Evolutionary conservation across 257 asterid genomes (phyloP), one percentile per base, ranked within the genome.

Genomic region (Lantana camara): DNA sequence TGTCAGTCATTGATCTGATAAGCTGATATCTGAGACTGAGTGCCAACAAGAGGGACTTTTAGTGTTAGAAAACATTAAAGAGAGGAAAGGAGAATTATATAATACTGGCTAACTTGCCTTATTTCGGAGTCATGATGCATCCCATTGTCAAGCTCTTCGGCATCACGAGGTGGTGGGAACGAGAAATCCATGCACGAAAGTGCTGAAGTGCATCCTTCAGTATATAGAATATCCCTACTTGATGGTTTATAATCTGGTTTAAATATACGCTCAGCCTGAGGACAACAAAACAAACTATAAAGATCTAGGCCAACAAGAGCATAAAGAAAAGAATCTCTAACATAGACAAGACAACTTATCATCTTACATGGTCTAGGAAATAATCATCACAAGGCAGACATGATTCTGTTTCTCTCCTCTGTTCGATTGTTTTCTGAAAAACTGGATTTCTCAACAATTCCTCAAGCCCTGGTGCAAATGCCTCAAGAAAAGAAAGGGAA

Each of bases 301-400:
- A 3, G 48, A 42, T 42, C 4, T 5, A 42, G 48, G 15, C 2
- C 14, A n/a, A 15, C 48, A 42, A 11, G 15, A 42, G n/a, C 14
- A 42, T 11, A 42, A 13, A 27, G 5, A 27, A 27, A 5, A 27
- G 32, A 27, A 27, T 27, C 32, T 27, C 32, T 2, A 27, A 27
- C 5, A 27, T 52, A 20, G 1, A 14, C 1, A 4, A 50, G n/a
- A n/a, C n/a, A n/a, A n/a, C n/a, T n/a, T 10, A 46, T 52, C 12
- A 53, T 64, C 83, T 77, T 78, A 85, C 92, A 72, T 86, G 69
- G 49, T 80, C 82, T 38, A 85, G 67, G 75, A 83, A 85, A 72
- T 85, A 78, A 79, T 68, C 82, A 69, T 67, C 66, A 52, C 70
- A 48, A 1, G 86, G 83, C 27, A 85, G 77, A 73, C 56, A 72